Base-by-base conservation (phyloP, 1,139 yeast species). In the Candida tunisiensis region DNA sequence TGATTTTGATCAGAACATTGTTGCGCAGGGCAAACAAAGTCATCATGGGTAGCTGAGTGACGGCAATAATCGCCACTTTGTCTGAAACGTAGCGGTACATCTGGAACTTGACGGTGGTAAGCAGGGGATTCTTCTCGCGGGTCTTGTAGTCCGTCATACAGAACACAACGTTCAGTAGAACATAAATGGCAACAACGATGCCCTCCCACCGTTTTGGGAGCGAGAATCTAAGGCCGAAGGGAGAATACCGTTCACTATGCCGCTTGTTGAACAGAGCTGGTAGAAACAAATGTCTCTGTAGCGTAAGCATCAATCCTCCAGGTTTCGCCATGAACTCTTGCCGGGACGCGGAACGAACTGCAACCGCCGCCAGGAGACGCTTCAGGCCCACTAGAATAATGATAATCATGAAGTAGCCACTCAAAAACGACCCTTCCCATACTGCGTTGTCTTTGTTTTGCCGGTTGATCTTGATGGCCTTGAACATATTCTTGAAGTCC, bases 181-280 rank as follows among this genome's bases (percentile, higher is more conserved):
- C 39, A 46, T 69, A 73, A 6, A 64, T 52, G 8, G 51, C 35
- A 12, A 74, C 50, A 24, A 68, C 51, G 6, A 68, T 34, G 0
- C 71, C 44, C 47, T 75, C 91, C 34, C 65, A 51, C 32, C 91
- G 59, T 1, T 83, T 67, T 0, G 93, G 93, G 8, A 73, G 25
- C 24, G 42, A 36, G 26, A 50, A 33, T 5, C 35, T 46, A 17
- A 48, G 28, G 19, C 42, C 44, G 21, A 42, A 35, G 19, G 35
- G 35, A 24, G 29, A 32, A 25, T 32, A 16, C 24, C 41, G 31
- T 13, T 34, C 30, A 49, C 51, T 46, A 27, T 53, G 58, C 15
- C 39, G 31, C 19, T 34, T 32, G 2, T 48, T 49, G 28, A 50
- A 47, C 13, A 43, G 33, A 1, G 58, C 55, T 0, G 58, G 57